Base-by-base conservation (phyloP, 139 green algal species). In the Micractinium sp. region DNA sequence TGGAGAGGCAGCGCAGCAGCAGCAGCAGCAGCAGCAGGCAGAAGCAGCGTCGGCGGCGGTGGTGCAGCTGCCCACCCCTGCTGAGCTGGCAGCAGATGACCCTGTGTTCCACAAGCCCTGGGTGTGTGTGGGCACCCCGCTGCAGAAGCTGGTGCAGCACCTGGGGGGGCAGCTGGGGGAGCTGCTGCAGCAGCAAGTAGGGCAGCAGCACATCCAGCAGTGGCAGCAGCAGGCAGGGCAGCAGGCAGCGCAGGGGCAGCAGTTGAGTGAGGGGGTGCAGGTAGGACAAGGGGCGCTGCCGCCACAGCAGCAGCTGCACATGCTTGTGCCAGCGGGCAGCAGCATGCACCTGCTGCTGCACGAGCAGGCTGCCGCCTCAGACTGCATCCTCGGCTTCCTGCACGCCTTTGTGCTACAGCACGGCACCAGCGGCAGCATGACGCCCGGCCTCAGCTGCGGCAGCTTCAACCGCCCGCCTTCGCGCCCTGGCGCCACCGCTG, bases 341-440 rank as follows among this genome's bases (percentile, higher is more conserved):
- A 85, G 33, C 38, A 84, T 93, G 67, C 93, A 94, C 91, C 73
- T 95, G 47, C 79, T 95, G 61, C 90, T 95, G 87, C 92, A 95
- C 73, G 91, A 93, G 16, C 75, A 91, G 47, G 93, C 93, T 13
- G 38, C 89, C 23, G 38, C 93, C 1, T 71, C 76, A 0, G 93
- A 95, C 85, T 87, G 22, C 76, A 56, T 92, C 39, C 73, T 92
- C 1, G 89, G 82, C 29, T 85, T 92, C 56, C 74, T 95, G 77
- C 93, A 95, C 61, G 93, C 91, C 60, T 90, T 80, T 79, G 63
- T 90, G 56, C 84, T 91, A 78, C 86, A 91, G 81, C 31, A 36
- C 71, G 66, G 87, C 81, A 73, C 41, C 82, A 77, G n/a, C 82
- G 38, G 56, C 56, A 74, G 56, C 61, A 86, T 61, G 29, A 85